Base-by-base conservation (phyloP, 1,284 basidiomycete species). In the Sporisorium scitamineum region DNA sequence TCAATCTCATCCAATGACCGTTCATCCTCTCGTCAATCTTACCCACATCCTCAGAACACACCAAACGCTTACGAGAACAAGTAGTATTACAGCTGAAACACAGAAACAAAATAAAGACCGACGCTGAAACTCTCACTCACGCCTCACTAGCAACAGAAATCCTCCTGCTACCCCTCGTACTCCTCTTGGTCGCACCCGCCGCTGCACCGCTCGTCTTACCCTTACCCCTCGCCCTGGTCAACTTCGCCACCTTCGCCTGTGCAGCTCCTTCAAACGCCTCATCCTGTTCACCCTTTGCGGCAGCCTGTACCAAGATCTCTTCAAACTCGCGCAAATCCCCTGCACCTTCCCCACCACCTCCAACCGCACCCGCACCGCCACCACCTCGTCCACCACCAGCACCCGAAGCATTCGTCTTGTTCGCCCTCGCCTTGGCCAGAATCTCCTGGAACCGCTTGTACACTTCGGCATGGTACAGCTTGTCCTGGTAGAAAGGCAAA, bases 361-460 rank as follows among this genome's bases (percentile, higher is more conserved):
- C 59, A 8, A 58, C 61, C 5, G 39, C 67, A 22, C 42, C 47
- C 2, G 27, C 29, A 20, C 53, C 58, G 2, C 10, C 29, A 5
- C 48, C 65, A n/a, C 37, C 63, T 37, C 65, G 54, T 2, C 64
- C 57, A 20, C 63, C 68, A 16, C 42, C 66, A 5, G 31, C 54
- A 5, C 54, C 74, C 10, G 47, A 54, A 3, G 56, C 64, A 10
- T 37, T 47, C 3, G 58, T 61, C 70, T 77, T 72, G 61, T 79
- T 80, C 26, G 73, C 64, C 13, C 79, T 64, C 60, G 76, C 80
- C 65, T 93, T 94, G 61, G 88, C 87, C 27, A 99, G 88, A 66
- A 99, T 97, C 84, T 98, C 95, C 31, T 89, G 89, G 87, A 99
- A 98, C 50, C 91, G 89, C 53, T 89, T 89, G 86, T 90, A 98